A percentile compares a stretch with the other conserved stretches of the same genome.
These are phyloP conservation scores for Sporodiniella umbellata DNA, from an alignment of 371 early-diverging fungal species.

Conservation along the genomic window DNA sequence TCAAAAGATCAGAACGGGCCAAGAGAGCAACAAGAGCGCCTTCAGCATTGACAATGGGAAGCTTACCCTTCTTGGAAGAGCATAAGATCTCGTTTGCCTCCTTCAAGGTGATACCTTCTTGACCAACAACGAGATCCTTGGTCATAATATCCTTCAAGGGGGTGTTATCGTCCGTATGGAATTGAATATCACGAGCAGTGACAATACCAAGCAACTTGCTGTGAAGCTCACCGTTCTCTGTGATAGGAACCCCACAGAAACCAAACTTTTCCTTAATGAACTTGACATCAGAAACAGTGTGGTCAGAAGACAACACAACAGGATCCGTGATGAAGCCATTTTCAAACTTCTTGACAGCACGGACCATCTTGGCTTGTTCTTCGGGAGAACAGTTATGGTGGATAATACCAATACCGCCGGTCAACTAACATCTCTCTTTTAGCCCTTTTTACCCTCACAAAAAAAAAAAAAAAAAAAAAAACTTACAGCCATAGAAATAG, in stretches of 20 bases:
- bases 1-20: slow-evolving; percentile 92
- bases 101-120: slow-evolving; percentile 80
- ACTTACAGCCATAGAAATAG: slow-evolving; percentile 93
- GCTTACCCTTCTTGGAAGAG: slow-evolving; percentile 93
- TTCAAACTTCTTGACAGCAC: slow-evolving; percentile 96
- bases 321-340: slow-evolving; percentile 98
- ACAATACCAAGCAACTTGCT: slow-evolving; percentile 94
- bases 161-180: slow-evolving; percentile 65
- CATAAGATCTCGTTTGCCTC: slow-evolving; percentile 90
- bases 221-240: slow-evolving; percentile 83
- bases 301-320: slow-evolving; percentile 76
- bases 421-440: slow-evolving; percentile 43
- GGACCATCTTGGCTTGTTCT: slow-evolving; percentile 96
- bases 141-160: slow-evolving; percentile 83
- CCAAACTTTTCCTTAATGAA: slow-evolving; percentile 84
- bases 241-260: slow-evolving; percentile 96
- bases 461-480: neutral
- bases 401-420: slow-evolving; percentile 96
- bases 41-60: slow-evolving; percentile 86
- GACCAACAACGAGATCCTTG: slow-evolving; percentile 82
- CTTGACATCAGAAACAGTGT: slow-evolving; percentile 86
- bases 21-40: slow-evolving; percentile 88
- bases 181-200: slow-evolving; percentile 94
- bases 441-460: neutral
- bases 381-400: slow-evolving; percentile 96